Conservation (phyloP, 768 basidiomycete genomes). For the Serpula lacrymans region DNA sequence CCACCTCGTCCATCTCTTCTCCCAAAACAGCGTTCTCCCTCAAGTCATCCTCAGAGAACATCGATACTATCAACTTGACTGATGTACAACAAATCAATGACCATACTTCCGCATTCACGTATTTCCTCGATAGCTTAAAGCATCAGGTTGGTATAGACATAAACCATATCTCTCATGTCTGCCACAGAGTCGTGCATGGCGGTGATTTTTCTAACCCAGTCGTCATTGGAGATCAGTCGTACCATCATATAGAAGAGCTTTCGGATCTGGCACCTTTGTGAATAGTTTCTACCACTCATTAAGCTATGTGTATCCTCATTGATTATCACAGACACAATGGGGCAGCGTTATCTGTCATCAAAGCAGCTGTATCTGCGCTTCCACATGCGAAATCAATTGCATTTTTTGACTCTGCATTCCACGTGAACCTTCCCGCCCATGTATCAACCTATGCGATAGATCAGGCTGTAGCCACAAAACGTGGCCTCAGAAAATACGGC, state of each 20-base stretch:
- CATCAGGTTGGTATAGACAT: constrained; percentile 39
- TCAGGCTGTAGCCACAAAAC: constrained; percentile 53
- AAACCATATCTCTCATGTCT: constrained; percentile 49
- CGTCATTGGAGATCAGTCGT: constrained; percentile 61
- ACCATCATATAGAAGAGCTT: constrained; percentile 68
- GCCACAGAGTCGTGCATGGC: constrained; percentile 86
- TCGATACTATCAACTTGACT: constrained; percentile 38
- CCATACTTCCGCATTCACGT: constrained; percentile 59
- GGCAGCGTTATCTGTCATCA: constrained; percentile 56
- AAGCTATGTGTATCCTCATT: background rate
- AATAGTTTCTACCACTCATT: constrained; percentile 23
- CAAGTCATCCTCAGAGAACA: constrained; percentile 15
- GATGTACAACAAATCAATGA: constrained; percentile 49
- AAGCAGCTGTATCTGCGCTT: constrained; percentile 56
- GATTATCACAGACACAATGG: constrained; percentile 50
- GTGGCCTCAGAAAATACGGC: constrained; percentile 83
- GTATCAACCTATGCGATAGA: constrained; percentile 80
- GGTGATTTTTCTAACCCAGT: constrained; percentile 75
- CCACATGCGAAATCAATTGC: constrained; percentile 73
- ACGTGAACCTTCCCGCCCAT: constrained; percentile 70
- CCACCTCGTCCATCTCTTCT: constrained; percentile 55
- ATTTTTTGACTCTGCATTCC: constrained; percentile 88
- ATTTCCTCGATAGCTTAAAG: constrained; percentile 52
- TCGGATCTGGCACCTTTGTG: constrained; percentile 81
- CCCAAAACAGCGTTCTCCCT: constrained; percentile 53